Percentiles rank a stretch among this genome's conserved stretches.
These are phyloP conservation scores for Sporothrix curviconia DNA, from an alignment of 2,329 filamentous ascomycete genomes.

Conservation along the genomic window DNA sequence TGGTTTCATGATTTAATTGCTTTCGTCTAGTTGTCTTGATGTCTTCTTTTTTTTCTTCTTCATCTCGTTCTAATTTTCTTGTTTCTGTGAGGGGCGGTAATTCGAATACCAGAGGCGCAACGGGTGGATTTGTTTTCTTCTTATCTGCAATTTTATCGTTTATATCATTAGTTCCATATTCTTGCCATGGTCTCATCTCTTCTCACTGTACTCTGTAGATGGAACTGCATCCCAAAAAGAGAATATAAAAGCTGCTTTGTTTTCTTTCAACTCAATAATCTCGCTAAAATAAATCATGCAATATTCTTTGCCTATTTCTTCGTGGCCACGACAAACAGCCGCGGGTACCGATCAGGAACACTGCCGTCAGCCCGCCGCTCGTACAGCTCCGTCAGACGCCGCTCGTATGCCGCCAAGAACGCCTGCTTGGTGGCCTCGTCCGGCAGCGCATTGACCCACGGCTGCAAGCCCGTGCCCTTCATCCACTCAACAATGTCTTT, in stretches of 20 bases:
- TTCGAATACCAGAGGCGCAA: constrained; percentile 11
- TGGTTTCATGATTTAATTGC: too few species aligned
- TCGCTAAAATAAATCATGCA: neutral
- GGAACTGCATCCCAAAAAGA: neutral
- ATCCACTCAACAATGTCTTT: constrained; percentile 53
- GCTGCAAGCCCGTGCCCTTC: constrained; percentile 48
- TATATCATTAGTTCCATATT: neutral
- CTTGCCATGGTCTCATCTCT: neutral
- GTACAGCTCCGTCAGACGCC: constrained; percentile 38
- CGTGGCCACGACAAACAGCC: constrained; percentile 47
- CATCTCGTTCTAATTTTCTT: neutral
- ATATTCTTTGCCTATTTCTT: constrained; percentile 11
- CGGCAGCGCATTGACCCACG: constrained; percentile 44
- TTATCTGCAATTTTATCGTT: neutral
- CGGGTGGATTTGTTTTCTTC: neutral
- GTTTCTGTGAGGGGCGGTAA: constrained; percentile 1
- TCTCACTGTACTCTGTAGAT: neutral
- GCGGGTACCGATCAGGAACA: constrained; percentile 49
- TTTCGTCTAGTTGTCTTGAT: neutral
- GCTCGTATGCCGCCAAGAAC: constrained; percentile 43
- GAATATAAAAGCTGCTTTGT: neutral
- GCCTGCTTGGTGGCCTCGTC: constrained; percentile 31
- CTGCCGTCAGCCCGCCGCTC: constrained; percentile 40
- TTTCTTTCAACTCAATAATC: neutral
- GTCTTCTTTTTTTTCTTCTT: neutral